Conservation (phyloP, 2,329 filamentous ascomycete genomes). For the Cladophialophora psammophila region DNA sequence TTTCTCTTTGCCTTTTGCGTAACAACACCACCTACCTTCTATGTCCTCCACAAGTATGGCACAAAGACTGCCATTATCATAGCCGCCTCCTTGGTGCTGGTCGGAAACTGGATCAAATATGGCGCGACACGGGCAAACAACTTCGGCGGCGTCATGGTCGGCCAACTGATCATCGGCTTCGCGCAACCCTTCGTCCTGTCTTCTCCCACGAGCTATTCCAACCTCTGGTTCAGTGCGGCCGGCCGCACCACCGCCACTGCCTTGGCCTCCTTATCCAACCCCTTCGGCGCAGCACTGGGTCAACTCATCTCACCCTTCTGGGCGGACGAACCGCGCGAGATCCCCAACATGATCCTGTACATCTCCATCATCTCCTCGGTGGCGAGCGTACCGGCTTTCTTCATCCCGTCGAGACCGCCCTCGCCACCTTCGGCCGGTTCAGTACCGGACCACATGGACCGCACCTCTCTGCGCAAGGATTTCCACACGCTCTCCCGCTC, state of each 20-base stretch:
- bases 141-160: constrained; percentile 83
- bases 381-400: constrained; percentile 76
- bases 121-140: constrained; percentile 67
- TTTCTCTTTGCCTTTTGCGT: constrained; percentile 86
- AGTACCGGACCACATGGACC: constrained; percentile 51
- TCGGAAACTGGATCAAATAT: constrained; percentile 92
- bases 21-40: constrained; percentile 76
- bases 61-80: constrained; percentile 75
- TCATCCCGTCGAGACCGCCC: constrained; percentile 78
- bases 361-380: constrained; percentile 79
- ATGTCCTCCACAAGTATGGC: constrained; percentile 76
- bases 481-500: constrained; percentile 65
- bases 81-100: constrained; percentile 74
- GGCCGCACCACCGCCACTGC: constrained; percentile 90
- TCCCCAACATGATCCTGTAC: constrained; percentile 85
- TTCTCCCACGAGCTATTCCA: constrained; percentile 88
- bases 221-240: constrained; percentile 88
- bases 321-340: constrained; percentile 67
- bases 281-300: constrained; percentile 85
- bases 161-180: constrained; percentile 87
- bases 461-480: constrained; percentile 57
- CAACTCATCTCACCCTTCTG: constrained; percentile 85
- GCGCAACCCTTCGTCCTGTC: constrained; percentile 91
- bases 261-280: constrained; percentile 83
- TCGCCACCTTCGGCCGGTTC: constrained; percentile 75